Base-by-base conservation (phyloP, 192 early-diverging fungal species). In the Coemansia sp. region DNA sequence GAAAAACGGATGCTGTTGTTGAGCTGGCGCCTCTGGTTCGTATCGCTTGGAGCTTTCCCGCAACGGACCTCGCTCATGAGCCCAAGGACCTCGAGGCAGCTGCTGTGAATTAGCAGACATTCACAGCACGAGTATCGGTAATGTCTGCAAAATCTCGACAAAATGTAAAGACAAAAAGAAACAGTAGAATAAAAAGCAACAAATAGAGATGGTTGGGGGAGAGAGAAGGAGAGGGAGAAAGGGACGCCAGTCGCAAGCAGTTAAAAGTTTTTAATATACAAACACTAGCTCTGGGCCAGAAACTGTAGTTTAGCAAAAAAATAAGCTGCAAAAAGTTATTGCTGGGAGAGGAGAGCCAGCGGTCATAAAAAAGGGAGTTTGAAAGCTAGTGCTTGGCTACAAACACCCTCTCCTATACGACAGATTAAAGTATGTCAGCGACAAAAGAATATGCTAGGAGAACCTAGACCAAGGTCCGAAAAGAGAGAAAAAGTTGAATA, bases 81-180 rank as follows among this genome's bases (percentile, higher is more conserved):
- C 62, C 79, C 79, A 82, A 56, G 21, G 62, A 24, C 65, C 63
- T 27, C 34, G 57, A 40, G 67, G 59, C 61, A 63, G 68, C 62
- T 75, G 79, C 62, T 82, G 79, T 59, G 70, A 70, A 70, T 73
- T 71, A 44, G 68, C 53, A 24, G 69, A 62, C 79, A 82, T 82
- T 73, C 40, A 77, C 65, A 19, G 45, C 61, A 56, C 54, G 54
- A 34, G 7, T 57, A 27, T 57, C 16, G 54, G 10, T 34, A 57
- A 33, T 33, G 54, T n/a, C 54, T 31, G 31, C 54, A 35, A 57
- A 27, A 57, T 57, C 54, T 29, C 10, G 31, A 14, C 31, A 31
- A 57, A 57, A 57, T 57, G 54, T 16, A 17, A 33, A 33, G 29
- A 57, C 31, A 33, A 24, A 2, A 51, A 21, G 6, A 8, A 16